Evolutionary conservation across 1,284 basidiomycete species (phyloP), one percentile per base, ranked within the genome.

Genomic region (Rhodotorula mucilaginosa): DNA sequence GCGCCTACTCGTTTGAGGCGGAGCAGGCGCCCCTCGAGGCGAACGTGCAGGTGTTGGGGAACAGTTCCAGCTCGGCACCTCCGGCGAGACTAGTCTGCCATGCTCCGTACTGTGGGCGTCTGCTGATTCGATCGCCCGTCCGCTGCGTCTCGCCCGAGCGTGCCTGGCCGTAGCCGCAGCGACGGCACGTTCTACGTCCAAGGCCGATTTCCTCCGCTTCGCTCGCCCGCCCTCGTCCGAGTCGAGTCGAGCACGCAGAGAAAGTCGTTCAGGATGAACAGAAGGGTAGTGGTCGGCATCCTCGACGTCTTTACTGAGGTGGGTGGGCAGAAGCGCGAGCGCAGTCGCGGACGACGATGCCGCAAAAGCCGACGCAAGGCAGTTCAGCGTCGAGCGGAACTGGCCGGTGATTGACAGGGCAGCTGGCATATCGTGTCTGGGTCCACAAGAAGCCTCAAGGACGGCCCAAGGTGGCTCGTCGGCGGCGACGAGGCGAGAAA

Each of bases 361-460:
- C 54, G 54, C 54, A 56, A 56, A 56, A 16, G 54, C 54, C 54
- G 54, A 56, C 54, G 54, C 54, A 26, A 56, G 54, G 54, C 54
- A 56, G n/a, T 26, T 26, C 13, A 56, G 26, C n/a, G 54, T 56
- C 54, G 54, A 29, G n/a, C 54, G 54, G 54, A 31, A n/a, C 54
- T 56, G 54, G 12, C 54, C 54, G 26, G 54, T 16, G 26, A 56
- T n/a, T 26, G 29, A 26, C n/a, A 18, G n/a, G 13, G 54, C 15
- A 18, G n/a, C 26, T 13, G 54, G 26, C 54, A 56, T 56, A 18
- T 44, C 39, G 39, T 44, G 12, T 44, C 1, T 10, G 39, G 39
- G 39, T 12, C 39, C 39, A 44, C 39, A 44, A 1, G 39, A 44
- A 2, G 12, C 39, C 39, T 44, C 39, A 44, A 13, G 12, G 39